Percentiles rank a stretch among this genome's conserved stretches.
phyloP scores from a whole-genome alignment of 371 early-diverging fungal genomes.

The Rhizomucor pusillus region DNA sequence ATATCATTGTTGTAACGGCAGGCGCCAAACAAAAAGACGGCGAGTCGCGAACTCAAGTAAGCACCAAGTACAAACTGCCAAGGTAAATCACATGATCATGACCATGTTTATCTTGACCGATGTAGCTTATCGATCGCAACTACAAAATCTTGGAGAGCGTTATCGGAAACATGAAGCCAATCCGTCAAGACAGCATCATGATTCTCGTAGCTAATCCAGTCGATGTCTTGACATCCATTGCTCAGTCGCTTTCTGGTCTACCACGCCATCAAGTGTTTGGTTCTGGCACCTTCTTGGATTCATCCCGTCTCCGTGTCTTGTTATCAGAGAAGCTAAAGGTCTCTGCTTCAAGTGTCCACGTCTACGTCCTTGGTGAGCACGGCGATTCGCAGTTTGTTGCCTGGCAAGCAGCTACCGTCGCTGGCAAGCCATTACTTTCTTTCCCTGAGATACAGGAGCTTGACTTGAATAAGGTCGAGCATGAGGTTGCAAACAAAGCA shows the following conservation, averaged over 20 bases:
- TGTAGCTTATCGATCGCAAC: slow-evolving; percentile 75
- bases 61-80: background rate
- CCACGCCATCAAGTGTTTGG: slow-evolving; percentile 81
- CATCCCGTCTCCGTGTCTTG: slow-evolving; percentile 68
- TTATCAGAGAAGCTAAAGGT: slow-evolving; percentile 61
- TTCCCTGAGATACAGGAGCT: slow-evolving; percentile 60
- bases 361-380: slow-evolving; percentile 85
- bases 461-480: slow-evolving; percentile 52
- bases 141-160: slow-evolving; percentile 70
- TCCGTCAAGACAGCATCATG: slow-evolving; percentile 69
- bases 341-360: slow-evolving; percentile 72
- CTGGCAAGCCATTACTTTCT: slow-evolving; percentile 65
- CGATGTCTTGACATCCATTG: slow-evolving; percentile 80
- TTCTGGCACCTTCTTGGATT: slow-evolving; percentile 84
- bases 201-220: slow-evolving; percentile 82
- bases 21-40: slow-evolving; percentile 83
- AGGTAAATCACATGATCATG: background rate
- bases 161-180: slow-evolving; percentile 71
- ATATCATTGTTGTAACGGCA: slow-evolving; percentile 85
- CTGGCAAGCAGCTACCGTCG: slow-evolving; percentile 77
- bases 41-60: slow-evolving; percentile 67
- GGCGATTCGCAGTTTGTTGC: slow-evolving; percentile 85
- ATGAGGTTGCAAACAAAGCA: slow-evolving; percentile 68
- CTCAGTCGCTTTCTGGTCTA: slow-evolving; percentile 77
- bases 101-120: background rate